A percentile compares a stretch with the other conserved stretches of the same genome.
Conservation (phyloP, 208 protist species). For the Crithidia bombi region DNA sequence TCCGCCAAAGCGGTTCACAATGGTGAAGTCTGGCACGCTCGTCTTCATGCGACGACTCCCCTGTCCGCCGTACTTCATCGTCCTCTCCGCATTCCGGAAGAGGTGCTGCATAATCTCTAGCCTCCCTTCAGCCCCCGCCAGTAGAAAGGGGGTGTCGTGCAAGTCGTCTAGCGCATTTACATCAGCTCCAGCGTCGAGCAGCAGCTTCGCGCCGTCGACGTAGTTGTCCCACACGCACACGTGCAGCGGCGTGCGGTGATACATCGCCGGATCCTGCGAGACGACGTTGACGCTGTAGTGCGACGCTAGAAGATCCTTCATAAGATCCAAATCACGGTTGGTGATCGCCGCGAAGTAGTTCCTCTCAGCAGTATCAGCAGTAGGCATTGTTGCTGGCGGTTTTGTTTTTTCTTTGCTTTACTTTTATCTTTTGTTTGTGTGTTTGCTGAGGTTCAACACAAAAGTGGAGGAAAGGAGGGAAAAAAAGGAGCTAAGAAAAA, state of each 20-base stretch:
- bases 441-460: too few species aligned
- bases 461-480: too few species aligned
- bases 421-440: too few species aligned
- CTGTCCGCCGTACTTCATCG: slow-evolving; percentile 24
- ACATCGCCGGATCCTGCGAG: slow-evolving; percentile 26
- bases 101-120: slow-evolving; percentile 56
- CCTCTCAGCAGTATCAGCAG: slow-evolving; percentile 9
- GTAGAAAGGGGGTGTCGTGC: slow-evolving; percentile 62
- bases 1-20: slow-evolving; percentile 50
- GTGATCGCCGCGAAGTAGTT: slow-evolving; percentile 49
- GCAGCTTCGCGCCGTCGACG: slow-evolving; percentile 42
- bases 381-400: neutral
- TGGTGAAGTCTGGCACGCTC: slow-evolving; percentile 45
- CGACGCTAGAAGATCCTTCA: slow-evolving; percentile 39
- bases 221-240: slow-evolving; percentile 60
- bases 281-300: slow-evolving; percentile 45
- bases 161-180: slow-evolving; percentile 59
- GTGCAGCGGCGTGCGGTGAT: slow-evolving; percentile 55
- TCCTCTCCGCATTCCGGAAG: slow-evolving; percentile 35
- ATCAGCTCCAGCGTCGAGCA: slow-evolving; percentile 56
- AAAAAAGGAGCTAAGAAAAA: too few species aligned
- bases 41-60: slow-evolving; percentile 29
- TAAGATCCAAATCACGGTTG: slow-evolving; percentile 22
- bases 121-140: slow-evolving; percentile 49
- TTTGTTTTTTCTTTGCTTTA: too few species aligned